Conservation (phyloP, 495 filamentous ascomycete genomes). For the Xylaria longipes region DNA sequence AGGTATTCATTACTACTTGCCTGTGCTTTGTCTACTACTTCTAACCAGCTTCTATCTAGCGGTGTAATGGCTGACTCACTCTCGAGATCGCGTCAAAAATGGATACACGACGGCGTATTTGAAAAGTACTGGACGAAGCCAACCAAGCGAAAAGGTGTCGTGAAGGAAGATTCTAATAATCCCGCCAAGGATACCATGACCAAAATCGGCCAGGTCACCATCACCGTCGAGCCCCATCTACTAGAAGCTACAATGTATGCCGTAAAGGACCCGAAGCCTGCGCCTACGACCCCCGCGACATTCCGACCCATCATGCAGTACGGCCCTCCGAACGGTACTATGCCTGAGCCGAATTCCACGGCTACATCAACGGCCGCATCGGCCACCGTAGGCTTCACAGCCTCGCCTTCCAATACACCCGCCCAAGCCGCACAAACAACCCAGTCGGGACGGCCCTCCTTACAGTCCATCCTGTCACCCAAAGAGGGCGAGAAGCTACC, state of each 20-base stretch:
- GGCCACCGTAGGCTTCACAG: constrained; percentile 23
- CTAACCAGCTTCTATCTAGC: constrained; percentile 52
- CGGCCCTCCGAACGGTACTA: constrained; percentile 64
- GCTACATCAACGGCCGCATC: constrained; percentile 31
- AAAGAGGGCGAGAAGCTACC: constrained; percentile 5
- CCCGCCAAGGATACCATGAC: constrained; percentile 87
- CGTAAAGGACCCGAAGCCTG: constrained; percentile 73
- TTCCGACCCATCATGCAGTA: constrained; percentile 73
- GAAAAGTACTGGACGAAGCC: constrained; percentile 95
- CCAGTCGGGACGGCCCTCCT: constrained; percentile 8
- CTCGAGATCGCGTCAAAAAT: constrained; percentile 82
- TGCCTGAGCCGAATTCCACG: constrained; percentile 60
- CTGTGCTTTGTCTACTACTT: not conserved
- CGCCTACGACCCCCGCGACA: constrained; percentile 43
- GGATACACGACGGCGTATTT: constrained; percentile 87
- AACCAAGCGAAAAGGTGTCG: constrained; percentile 75
- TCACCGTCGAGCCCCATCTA: constrained; percentile 88
- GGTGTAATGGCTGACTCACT: constrained; percentile 85
- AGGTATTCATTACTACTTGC: constrained; percentile 60
- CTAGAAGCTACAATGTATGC: constrained; percentile 87
- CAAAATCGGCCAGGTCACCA: constrained; percentile 78
- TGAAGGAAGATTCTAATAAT: constrained; percentile 73
- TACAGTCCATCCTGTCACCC: not conserved
- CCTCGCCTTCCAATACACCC: constrained; percentile 29
- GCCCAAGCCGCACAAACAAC: constrained; percentile 22